These are phyloP conservation scores for Gastrolobium bilobum DNA, from an alignment of 306 rosid species.

Conservation along the genomic window DNA sequence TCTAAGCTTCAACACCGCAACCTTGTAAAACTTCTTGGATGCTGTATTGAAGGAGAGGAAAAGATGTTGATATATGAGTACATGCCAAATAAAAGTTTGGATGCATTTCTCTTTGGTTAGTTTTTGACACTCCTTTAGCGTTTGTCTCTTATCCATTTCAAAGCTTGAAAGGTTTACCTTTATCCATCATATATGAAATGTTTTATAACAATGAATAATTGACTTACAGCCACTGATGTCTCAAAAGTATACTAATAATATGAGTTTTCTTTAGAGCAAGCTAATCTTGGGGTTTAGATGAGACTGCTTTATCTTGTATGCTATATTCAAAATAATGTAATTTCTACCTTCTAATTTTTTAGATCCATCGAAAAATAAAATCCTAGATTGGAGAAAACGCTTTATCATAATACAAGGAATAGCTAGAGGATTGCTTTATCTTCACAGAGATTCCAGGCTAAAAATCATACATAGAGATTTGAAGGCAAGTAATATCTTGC, in stretches of 20 bases:
- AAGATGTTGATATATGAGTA: constrained; percentile 54
- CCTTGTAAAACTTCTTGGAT: constrained; percentile 53
- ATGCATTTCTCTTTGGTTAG: constrained; percentile 47
- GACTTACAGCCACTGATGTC: too few relatives aligned
- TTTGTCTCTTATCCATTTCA: neutral
- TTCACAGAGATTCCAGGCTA: constrained; percentile 50
- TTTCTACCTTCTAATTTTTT: neutral
- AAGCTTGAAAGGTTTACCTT: neutral
- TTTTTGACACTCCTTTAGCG: neutral
- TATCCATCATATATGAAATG: constrained; percentile 1
- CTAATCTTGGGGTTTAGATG: too few relatives aligned
- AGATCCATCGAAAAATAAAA: constrained; percentile 30
- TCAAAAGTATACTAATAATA: neutral
- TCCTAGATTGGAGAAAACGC: constrained; percentile 44
- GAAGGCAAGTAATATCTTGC: constrained; percentile 44
- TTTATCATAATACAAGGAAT: constrained; percentile 44
- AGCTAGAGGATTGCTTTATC: constrained; percentile 49
- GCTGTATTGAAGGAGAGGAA: constrained; percentile 50
- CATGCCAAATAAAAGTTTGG: constrained; percentile 55
- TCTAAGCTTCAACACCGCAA: constrained; percentile 52
- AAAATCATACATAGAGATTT: constrained; percentile 47
- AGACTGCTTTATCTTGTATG: too few relatives aligned
- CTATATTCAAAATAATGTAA: neutral
- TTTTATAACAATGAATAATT: neutral
- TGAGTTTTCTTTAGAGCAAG: too few relatives aligned